Percentiles rank a stretch among this genome's conserved stretches.
phyloP scores from a whole-genome alignment of 2,329 filamentous ascomycete genomes.

The Celoporthe dispersa region DNA sequence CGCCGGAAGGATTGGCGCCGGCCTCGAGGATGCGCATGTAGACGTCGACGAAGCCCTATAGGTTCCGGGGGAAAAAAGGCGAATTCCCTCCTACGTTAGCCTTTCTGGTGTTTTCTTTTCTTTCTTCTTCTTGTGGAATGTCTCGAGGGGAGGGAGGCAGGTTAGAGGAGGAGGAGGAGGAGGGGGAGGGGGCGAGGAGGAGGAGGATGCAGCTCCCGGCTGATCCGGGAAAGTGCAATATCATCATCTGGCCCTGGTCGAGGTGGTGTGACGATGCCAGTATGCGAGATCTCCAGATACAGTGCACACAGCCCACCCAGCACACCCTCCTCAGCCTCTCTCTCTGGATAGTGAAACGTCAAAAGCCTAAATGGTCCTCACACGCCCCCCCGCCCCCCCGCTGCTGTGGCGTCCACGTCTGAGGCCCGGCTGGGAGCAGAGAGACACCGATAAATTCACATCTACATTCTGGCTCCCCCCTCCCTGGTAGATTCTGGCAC shows the following conservation, averaged over 20 bases:
- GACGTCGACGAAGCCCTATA: constrained; percentile 64
- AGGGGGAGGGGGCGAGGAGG: not conserved
- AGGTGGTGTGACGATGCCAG: not conserved
- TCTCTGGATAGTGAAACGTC: too few relatives aligned
- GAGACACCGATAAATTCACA: constrained; percentile 12
- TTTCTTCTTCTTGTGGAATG: not conserved
- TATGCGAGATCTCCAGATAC: not conserved
- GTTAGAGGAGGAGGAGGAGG: not conserved
- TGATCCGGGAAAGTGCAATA: not conserved
- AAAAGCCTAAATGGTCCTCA: not conserved
- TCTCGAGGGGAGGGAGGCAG: not conserved
- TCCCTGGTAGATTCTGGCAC: constrained; percentile 18
- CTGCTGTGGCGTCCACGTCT: not conserved
- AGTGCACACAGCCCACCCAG: not conserved
- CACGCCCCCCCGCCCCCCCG: too few relatives aligned
- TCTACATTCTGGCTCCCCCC: too few relatives aligned
- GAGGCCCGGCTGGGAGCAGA: too few relatives aligned
- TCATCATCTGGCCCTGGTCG: not conserved
- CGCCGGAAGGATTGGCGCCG: constrained; percentile 48
- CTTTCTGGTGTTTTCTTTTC: not conserved
- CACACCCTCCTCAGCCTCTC: not conserved
- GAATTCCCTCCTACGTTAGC: not conserved
- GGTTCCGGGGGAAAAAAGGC: too few relatives aligned
- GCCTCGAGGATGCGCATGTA: constrained; percentile 64
- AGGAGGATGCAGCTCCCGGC: constrained; percentile 1